Conservation (phyloP, 371 early-diverging fungal genomes). For the Lichtheimia ornata region DNA sequence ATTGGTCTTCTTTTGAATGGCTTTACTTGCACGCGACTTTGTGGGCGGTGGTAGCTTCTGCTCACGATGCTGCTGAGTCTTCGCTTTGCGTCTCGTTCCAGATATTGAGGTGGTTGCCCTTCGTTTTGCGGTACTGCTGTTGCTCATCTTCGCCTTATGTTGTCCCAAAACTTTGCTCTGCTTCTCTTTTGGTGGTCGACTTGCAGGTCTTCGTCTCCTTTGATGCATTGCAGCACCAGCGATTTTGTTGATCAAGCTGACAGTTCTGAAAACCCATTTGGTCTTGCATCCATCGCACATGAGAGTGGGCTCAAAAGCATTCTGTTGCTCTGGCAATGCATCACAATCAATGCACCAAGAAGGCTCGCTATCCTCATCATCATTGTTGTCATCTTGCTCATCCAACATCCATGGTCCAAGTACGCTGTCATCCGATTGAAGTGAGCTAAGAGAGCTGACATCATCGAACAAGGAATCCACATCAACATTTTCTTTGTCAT, state of each 20-base stretch:
- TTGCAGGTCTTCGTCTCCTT: too few relatives aligned
- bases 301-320: background rate
- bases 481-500: background rate
- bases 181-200: background rate
- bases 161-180: background rate
- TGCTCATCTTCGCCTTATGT: conserved; percentile 13
- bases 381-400: background rate
- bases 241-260: background rate
- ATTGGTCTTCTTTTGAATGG: background rate
- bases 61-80: background rate
- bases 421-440: conserved; percentile 45
- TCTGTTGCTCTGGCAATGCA: background rate
- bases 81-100: too few relatives aligned
- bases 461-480: conserved; percentile 15
- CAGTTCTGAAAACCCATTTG: background rate
- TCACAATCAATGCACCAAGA: conserved; percentile 12
- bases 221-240: background rate
- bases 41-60: background rate
- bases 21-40: background rate
- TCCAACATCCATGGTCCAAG: conserved; percentile 36
- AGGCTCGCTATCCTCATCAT: background rate
- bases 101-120: too few relatives aligned
- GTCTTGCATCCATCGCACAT: background rate
- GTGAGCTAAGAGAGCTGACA: conserved; percentile 21
- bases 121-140: background rate